Conservation (phyloP, 768 basidiomycete species). For the Trichaptum fuscoviolaceum region DNA sequence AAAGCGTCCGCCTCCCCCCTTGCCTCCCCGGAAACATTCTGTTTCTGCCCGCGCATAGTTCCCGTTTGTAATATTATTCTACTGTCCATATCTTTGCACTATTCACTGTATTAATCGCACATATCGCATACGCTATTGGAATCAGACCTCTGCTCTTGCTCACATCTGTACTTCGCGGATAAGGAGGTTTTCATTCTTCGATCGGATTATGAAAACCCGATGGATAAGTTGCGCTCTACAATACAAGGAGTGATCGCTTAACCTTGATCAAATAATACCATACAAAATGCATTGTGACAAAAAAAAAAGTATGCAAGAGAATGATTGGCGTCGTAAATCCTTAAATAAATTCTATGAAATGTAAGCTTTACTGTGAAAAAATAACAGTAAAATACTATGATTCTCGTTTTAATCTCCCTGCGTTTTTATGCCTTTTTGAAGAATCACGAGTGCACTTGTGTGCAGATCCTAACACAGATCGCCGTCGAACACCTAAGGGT, state of each 20-base stretch:
- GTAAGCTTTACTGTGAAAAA: not conserved
- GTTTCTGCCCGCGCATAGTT: not conserved
- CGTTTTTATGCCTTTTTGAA: not conserved
- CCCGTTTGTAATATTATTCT: not conserved
- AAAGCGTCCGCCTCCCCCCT: not conserved
- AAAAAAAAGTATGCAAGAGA: not conserved
- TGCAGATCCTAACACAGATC: not conserved
- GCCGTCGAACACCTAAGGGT: slow-evolving; percentile 11
- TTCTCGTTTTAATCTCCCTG: not conserved
- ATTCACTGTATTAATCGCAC: not conserved
- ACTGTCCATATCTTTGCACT: not conserved
- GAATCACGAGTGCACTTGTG: not conserved
- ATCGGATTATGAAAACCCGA: not conserved
- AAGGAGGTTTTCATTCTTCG: not conserved
- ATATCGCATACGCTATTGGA: not conserved
- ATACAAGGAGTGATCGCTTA: not conserved
- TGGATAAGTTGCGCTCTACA: not conserved
- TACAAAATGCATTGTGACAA: not conserved
- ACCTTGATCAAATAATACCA: not conserved
- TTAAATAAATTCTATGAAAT: not conserved
- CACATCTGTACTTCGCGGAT: not conserved
- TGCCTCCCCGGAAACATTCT: not conserved
- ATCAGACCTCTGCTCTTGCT: not conserved
- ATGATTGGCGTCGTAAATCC: not conserved
- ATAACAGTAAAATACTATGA: not conserved